Evolutionary conservation across 1,139 yeast species (phyloP).

Genomic region (Meyerozyma carpophila): DNA sequence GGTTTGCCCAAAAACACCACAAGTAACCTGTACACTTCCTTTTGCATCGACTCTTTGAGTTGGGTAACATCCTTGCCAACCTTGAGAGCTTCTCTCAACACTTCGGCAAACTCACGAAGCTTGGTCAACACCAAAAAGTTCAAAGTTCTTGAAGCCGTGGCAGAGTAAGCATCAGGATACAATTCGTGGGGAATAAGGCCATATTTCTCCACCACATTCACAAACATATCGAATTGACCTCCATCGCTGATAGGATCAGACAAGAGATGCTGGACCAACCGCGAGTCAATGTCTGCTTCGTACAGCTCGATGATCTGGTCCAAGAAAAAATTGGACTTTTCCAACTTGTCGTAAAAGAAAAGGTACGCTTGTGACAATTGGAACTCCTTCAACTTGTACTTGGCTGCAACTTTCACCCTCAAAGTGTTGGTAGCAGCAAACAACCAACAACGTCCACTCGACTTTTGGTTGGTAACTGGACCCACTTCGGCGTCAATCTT

Average conservation of each 20-base stretch:
- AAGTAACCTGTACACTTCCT: slow-evolving; percentile 12
- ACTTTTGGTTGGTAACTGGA: slow-evolving; percentile 14
- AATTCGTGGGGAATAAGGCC: slow-evolving; percentile 13
- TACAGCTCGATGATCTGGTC: slow-evolving; percentile 10
- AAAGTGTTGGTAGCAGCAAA: slow-evolving; percentile 15
- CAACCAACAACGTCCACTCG: slow-evolving; percentile 16
- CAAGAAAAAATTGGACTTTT: slow-evolving; percentile 17
- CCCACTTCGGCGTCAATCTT: slow-evolving; percentile 10
- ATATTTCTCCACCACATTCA: slow-evolving; percentile 15
- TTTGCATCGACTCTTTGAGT: slow-evolving; percentile 10
- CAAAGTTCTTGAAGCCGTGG: slow-evolving; percentile 11
- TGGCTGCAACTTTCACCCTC: slow-evolving; percentile 11
- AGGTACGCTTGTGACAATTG: slow-evolving; percentile 21
- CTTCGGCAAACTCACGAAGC: slow-evolving; percentile 15
- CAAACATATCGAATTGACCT: slow-evolving; percentile 17
- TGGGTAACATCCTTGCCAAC: slow-evolving; percentile 2
- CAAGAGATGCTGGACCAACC: slow-evolving; percentile 11
- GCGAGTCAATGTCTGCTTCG: slow-evolving; percentile 10
- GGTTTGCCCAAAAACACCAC: slow-evolving; percentile 14
- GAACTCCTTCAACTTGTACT: slow-evolving; percentile 13
- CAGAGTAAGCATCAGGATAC: slow-evolving; percentile 13
- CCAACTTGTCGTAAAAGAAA: slow-evolving; percentile 31
- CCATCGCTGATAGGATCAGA: slow-evolving; percentile 14
- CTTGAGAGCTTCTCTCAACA: slow-evolving; percentile 7
- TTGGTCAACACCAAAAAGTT: slow-evolving; percentile 13